A percentile compares a stretch with the other conserved stretches of the same genome.
Evolutionary conservation across 1,139 yeast genomes (phyloP).

Genomic region (Diutina sp.): DNA sequence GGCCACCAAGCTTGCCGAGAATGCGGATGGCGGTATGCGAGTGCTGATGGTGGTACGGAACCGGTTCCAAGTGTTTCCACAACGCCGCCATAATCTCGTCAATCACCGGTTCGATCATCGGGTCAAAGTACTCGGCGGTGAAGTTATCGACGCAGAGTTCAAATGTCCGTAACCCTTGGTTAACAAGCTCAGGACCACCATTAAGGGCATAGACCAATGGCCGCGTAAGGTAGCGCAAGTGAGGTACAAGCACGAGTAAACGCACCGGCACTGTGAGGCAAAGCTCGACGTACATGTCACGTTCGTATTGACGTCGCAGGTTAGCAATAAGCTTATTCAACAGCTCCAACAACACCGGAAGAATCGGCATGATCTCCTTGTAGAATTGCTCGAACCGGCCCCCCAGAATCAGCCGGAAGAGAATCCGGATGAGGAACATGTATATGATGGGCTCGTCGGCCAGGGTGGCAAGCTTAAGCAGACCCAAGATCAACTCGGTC

Average conservation of each 20-base stretch:
- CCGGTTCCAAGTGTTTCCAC: conserved; percentile 84
- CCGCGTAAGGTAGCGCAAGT: conserved; percentile 72
- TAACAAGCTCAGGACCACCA: conserved; percentile 82
- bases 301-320: conserved; percentile 79
- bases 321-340: conserved; percentile 72
- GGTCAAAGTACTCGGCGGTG: conserved; percentile 94
- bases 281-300: conserved; percentile 87
- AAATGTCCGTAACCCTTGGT: conserved; percentile 87
- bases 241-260: conserved; percentile 86
- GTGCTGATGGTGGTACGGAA: conserved; percentile 87
- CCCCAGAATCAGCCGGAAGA: conserved; percentile 92
- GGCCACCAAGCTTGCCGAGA: conserved; percentile 90
- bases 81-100: conserved; percentile 88
- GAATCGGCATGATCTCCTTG: conserved; percentile 82
- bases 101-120: conserved; percentile 89
- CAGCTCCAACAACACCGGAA: conserved; percentile 78
- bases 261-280: conserved; percentile 95
- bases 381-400: conserved; percentile 88
- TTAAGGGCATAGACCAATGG: conserved; percentile 87
- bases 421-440: conserved; percentile 74
- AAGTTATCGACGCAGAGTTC: conserved; percentile 95
- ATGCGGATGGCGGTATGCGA: conserved; percentile 91
- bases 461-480: conserved; percentile 70
- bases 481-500: conserved; percentile 68
- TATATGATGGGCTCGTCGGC: conserved; percentile 88